Percentiles rank a stretch among this genome's conserved stretches.
Evolutionary conservation across 805 yeast genomes (phyloP).

Genomic region (Jamesozyma hellenica): DNA sequence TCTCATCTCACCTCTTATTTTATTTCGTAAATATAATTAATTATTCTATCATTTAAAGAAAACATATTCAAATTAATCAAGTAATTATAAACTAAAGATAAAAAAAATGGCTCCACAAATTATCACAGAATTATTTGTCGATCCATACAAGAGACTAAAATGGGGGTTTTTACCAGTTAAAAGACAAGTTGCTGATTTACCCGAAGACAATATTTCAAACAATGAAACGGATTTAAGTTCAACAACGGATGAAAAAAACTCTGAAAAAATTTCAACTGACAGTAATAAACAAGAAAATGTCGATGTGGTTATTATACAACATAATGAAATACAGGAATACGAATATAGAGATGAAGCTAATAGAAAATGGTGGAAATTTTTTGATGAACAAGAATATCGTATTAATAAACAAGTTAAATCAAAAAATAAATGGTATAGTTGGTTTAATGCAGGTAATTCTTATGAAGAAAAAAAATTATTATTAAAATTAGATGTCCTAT

Average conservation of each 20-base stretch:
- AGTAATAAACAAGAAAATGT: no score
- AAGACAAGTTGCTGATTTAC: conserved; percentile 20
- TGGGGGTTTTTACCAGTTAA: conserved; percentile 29
- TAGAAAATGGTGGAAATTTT: conserved; percentile 45
- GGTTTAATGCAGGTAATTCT: conserved; percentile 45
- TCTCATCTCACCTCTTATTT: no score
- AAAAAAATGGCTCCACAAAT: background rate
- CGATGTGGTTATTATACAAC: no score
- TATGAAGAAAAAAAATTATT: conserved; percentile 35
- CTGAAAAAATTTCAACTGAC: background rate
- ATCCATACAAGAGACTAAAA: conserved; percentile 26
- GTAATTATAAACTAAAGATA: no score
- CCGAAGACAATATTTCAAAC: conserved; percentile 4
- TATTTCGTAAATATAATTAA: no score
- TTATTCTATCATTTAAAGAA: no score
- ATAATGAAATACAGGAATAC: conserved; percentile 2
- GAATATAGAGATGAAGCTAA: conserved; percentile 47
- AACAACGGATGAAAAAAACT: background rate
- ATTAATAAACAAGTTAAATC: conserved; percentile 27
- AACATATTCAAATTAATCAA: no score
- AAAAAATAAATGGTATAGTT: conserved; percentile 38
- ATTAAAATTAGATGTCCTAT: conserved; percentile 40
- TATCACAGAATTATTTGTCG: conserved; percentile 15
- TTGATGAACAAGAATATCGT: conserved; percentile 57
- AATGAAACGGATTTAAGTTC: no score